Evolutionary conservation across 805 yeast species (phyloP), one percentile per base, ranked within the genome.

Genomic region (Saturnispora zaruensis): DNA sequence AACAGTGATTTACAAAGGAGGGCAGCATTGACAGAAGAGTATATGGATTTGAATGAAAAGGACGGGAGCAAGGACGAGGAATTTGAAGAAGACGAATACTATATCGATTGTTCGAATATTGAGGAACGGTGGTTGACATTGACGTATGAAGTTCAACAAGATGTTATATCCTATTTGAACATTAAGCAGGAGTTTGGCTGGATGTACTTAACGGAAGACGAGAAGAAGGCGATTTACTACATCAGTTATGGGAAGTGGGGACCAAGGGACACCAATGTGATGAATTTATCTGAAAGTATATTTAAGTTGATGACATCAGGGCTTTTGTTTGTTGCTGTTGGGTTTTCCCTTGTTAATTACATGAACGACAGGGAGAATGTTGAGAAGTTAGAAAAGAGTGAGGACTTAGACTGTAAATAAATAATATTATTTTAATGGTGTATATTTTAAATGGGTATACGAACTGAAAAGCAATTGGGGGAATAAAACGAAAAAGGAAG

Each of bases 191-290:
- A 64, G 50, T 64, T 65, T 46, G 63, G 61, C 13, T 70, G 74
- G 74, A 56, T 56, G 30, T 61, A 59, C 47, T 67, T 79, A 55
- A 67, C 73, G 28, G 48, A 59, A 18, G 80, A 75, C 53, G 83
- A 79, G 61, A 79, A 78, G 68, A 71, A 68, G 59, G 82, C 83
- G 23, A 77, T 78, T 21, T 77, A 75, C 62, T 78, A 72, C 64
- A 74, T 79, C 50, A 74, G 81, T 21, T 79, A 76, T 57, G 84
- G 84, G 23, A 72, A 70, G 54, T 79, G 84, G 84, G 84, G 84
- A 18, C 79, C 84, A 53, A 70, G 84, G 64, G 71, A 68, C 49
- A 37, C 36, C 4, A 52, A 52, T 6, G 33, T 51, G 3, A 51
- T 67, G 59, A 65, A 56, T 23, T 26, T 57, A 2, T 65, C 70